Conservation (phyloP, 1,139 yeast species). For the Blastobotrys niveus region DNA sequence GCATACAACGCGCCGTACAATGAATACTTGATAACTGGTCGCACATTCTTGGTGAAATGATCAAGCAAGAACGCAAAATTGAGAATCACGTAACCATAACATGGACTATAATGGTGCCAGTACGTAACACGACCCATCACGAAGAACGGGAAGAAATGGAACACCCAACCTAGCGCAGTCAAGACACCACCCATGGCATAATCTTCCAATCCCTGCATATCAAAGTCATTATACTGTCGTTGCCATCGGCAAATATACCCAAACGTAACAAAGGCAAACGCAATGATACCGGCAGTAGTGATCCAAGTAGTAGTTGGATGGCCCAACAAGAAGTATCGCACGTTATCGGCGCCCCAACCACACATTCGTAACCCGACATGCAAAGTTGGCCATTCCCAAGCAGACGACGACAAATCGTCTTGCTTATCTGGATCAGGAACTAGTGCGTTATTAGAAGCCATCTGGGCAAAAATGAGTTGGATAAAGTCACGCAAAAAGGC, state of each 20-base stretch:
- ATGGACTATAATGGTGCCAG: slow-evolving; percentile 95
- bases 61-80: slow-evolving; percentile 74
- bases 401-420: slow-evolving; percentile 84
- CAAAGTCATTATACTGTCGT: slow-evolving; percentile 77
- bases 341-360: slow-evolving; percentile 80
- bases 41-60: slow-evolving; percentile 40
- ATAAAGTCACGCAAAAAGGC: slow-evolving; percentile 82
- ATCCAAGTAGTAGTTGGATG: slow-evolving; percentile 95
- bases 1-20: slow-evolving; percentile 43
- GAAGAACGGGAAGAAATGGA: slow-evolving; percentile 85
- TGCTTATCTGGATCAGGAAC: slow-evolving; percentile 88
- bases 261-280: slow-evolving; percentile 53
- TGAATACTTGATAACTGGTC: slow-evolving; percentile 35
- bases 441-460: slow-evolving; percentile 96
- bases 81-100: slow-evolving; percentile 88
- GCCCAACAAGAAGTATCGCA: slow-evolving; percentile 84
- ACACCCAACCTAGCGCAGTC: slow-evolving; percentile 90
- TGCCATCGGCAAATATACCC: slow-evolving; percentile 82
- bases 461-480: slow-evolving; percentile 93
- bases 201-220: slow-evolving; percentile 35
- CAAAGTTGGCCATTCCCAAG: slow-evolving; percentile 99
- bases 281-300: slow-evolving; percentile 64
- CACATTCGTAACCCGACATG: slow-evolving; percentile 91
- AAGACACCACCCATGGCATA: slow-evolving; percentile 79
- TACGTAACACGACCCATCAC: slow-evolving; percentile 97